A percentile compares a stretch with the other conserved stretches of the same genome.
Conservation (phyloP, 345 rosid species). For the Hibiscus mutabilis region DNA sequence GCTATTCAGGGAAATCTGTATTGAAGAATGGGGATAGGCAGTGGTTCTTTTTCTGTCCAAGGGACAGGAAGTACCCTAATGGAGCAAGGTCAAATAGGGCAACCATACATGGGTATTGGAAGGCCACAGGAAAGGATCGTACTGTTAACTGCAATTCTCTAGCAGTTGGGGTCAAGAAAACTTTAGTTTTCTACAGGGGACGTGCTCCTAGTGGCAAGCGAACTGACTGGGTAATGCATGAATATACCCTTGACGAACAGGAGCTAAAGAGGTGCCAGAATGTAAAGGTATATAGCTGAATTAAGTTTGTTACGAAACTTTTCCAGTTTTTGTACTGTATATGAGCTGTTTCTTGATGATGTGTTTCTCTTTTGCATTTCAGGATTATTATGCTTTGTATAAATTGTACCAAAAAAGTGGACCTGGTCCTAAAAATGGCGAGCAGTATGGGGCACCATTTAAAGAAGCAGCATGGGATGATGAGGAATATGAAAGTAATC, state of each 20-base stretch:
- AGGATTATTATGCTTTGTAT: slow-evolving; percentile 64
- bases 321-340: background rate
- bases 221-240: background rate
- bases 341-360: background rate
- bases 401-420: slow-evolving; percentile 87
- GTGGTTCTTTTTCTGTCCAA: background rate
- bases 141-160: background rate
- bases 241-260: background rate
- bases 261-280: background rate
- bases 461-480: slow-evolving; percentile 82
- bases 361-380: background rate
- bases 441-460: slow-evolving; percentile 93
- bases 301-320: background rate
- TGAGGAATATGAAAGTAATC: slow-evolving; percentile 30
- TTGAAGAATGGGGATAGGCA: background rate
- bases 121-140: background rate
- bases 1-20: background rate
- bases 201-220: background rate
- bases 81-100: background rate
- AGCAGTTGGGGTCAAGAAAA: background rate
- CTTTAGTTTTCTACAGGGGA: background rate
- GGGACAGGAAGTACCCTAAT: background rate
- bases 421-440: slow-evolving; percentile 94
- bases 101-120: background rate
- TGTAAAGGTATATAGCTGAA: background rate